A percentile compares a stretch with the other conserved stretches of the same genome.
Evolutionary conservation across 768 basidiomycete genomes (phyloP).

Genomic region (Tephrocybe sp.): DNA sequence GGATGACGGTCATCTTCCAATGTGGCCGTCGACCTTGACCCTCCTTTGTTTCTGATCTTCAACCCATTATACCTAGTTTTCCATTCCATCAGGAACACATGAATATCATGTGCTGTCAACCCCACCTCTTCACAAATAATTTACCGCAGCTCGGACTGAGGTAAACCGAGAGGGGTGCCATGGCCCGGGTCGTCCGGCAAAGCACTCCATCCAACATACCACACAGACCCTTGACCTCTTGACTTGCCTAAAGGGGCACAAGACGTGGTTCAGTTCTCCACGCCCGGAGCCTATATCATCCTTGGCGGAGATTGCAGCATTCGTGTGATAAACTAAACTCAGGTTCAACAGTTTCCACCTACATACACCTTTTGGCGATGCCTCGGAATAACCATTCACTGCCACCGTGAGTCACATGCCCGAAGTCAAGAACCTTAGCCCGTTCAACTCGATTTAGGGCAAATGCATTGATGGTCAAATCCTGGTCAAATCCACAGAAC

Average conservation of each 20-base stretch:
- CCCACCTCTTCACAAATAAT: not conserved
- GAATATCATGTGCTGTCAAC: not conserved
- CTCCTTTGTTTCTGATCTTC: conserved; percentile 2
- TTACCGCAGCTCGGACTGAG: conserved; percentile 5
- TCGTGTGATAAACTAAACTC: conserved; percentile 7
- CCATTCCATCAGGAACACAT: not conserved
- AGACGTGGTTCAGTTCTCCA: conserved; percentile 6
- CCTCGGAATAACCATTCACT: conserved; percentile 37
- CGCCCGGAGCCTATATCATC: conserved; percentile 10
- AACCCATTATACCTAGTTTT: not conserved
- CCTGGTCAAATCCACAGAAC: no score
- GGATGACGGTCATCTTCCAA: no score
- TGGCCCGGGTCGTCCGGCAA: conserved; percentile 12
- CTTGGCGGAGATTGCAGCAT: conserved; percentile 21
- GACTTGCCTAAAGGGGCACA: conserved; percentile 14
- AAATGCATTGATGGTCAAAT: conserved; percentile 4
- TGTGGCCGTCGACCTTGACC: not conserved
- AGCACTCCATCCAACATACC: not conserved
- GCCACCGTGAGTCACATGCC: conserved; percentile 31
- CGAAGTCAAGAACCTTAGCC: conserved; percentile 5
- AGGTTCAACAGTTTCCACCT: not conserved
- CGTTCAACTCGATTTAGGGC: conserved; percentile 20
- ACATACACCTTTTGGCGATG: no score
- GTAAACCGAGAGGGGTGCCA: conserved; percentile 11
- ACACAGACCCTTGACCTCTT: conserved; percentile 7